A percentile compares a stretch with the other conserved stretches of the same genome.
phyloP scores from a whole-genome alignment of 2,329 filamentous ascomycete species.

The Arachnopeziza araneosa region DNA sequence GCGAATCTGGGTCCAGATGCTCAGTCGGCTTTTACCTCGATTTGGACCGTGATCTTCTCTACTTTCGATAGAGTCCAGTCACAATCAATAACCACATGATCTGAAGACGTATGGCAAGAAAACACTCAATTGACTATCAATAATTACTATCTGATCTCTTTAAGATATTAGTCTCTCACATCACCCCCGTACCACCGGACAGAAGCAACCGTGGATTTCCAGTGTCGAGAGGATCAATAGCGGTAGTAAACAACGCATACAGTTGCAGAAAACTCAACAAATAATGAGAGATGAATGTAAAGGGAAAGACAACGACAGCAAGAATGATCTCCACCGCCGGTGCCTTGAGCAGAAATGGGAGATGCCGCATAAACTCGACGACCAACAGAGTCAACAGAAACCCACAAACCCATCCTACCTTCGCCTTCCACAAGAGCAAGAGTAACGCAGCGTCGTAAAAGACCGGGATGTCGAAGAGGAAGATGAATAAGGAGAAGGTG shows the following conservation, averaged over 20 bases:
- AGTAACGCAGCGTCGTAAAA: constrained; percentile 39
- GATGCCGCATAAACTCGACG: constrained; percentile 51
- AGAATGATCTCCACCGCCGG: constrained; percentile 44
- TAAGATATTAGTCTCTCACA: background rate
- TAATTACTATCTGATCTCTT: no score
- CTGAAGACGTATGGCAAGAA: no score
- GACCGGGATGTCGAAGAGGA: constrained; percentile 48
- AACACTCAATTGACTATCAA: no score
- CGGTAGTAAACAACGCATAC: background rate
- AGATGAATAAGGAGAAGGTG: constrained; percentile 50
- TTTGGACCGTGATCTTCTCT: background rate
- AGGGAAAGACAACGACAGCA: constrained; percentile 37
- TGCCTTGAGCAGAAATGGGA: constrained; percentile 42
- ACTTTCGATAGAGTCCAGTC: background rate
- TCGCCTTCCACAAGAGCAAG: constrained; percentile 28
- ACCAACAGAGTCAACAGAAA: constrained; percentile 28
- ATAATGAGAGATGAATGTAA: constrained; percentile 25
- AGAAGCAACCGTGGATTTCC: background rate
- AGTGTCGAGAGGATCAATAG: background rate
- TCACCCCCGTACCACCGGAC: background rate
- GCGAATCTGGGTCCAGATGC: no score
- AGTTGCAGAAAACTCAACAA: background rate
- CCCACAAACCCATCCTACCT: background rate
- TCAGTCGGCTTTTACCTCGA: background rate
- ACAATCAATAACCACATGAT: no score